These are phyloP conservation scores for Ceratocystis albifundus DNA, from an alignment of 2,329 filamentous ascomycete genomes.

Conservation along the genomic window DNA sequence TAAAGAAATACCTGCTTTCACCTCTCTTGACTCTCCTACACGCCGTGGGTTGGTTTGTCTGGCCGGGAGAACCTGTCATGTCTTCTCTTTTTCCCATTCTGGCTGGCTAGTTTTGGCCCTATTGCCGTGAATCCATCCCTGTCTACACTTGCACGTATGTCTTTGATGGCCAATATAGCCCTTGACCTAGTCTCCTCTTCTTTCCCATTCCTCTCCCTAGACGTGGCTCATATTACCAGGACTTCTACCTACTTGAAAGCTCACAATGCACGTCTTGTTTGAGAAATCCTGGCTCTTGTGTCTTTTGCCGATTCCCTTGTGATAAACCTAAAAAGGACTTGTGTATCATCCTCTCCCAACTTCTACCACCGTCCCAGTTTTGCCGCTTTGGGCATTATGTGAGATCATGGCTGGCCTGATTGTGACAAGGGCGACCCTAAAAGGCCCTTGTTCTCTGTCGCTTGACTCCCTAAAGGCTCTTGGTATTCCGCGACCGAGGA, in stretches of 20 bases:
- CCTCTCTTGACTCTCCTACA: neutral
- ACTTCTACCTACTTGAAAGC: conserved; percentile 2
- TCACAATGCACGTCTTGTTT: conserved; percentile 6
- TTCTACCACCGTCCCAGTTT: neutral
- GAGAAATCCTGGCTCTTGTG: neutral
- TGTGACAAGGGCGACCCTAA: too few species aligned
- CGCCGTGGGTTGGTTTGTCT: neutral
- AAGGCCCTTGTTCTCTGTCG: too few species aligned
- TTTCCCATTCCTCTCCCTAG: neutral
- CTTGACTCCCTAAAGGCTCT: too few species aligned
- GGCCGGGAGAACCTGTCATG: conserved; percentile 1
- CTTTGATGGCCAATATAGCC: conserved; percentile 2
- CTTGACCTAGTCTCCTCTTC: neutral
- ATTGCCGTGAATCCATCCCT: neutral
- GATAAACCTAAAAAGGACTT: conserved; percentile 7
- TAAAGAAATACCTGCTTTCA: too few species aligned
- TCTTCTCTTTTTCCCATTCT: neutral
- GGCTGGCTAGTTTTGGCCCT: neutral
- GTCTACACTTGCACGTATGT: neutral
- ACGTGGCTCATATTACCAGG: neutral
- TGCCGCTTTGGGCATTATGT: neutral
- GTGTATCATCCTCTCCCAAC: neutral
- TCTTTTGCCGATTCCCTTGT: neutral
- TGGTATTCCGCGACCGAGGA: too few species aligned
- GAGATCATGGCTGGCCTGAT: neutral